phyloP scores from a whole-genome alignment of 805 yeast species.

The Millerago galiae region DNA sequence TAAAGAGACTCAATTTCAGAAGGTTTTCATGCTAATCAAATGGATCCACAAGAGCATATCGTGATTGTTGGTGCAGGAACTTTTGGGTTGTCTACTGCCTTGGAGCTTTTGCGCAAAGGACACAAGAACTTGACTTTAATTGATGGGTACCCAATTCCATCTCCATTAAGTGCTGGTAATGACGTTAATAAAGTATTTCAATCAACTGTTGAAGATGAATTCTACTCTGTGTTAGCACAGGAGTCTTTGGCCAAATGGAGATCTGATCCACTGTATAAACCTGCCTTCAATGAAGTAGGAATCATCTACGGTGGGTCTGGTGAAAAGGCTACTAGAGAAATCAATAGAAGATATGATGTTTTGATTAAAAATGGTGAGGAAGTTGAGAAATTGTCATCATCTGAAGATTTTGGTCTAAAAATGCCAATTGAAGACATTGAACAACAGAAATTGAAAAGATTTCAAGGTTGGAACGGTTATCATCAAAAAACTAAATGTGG shows the following conservation, averaged over 20 bases:
- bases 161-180: conserved; percentile 34
- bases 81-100: conserved; percentile 37
- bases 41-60: conserved; percentile 20
- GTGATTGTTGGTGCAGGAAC: conserved; percentile 39
- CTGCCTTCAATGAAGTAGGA: conserved; percentile 30
- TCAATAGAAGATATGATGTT: conserved; percentile 4
- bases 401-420: conserved; percentile 8
- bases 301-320: conserved; percentile 23
- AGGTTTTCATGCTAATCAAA: not conserved
- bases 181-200: conserved; percentile 37
- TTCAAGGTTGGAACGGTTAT: conserved; percentile 29
- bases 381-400: conserved; percentile 6
- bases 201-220: conserved; percentile 17
- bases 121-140: conserved; percentile 24
- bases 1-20: not conserved
- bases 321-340: conserved; percentile 2
- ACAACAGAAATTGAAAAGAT: conserved; percentile 1
- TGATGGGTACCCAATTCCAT: conserved; percentile 31
- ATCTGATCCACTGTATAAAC: conserved; percentile 25
- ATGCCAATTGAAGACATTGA: not conserved
- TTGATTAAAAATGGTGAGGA: conserved; percentile 3
- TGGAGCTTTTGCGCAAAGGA: conserved; percentile 30
- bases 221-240: conserved; percentile 23
- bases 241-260: conserved; percentile 31
- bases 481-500: conserved; percentile 28